Base-by-base conservation (phyloP, 176 grass and related monocot genomes). In the Rhynchospora pubera region DNA sequence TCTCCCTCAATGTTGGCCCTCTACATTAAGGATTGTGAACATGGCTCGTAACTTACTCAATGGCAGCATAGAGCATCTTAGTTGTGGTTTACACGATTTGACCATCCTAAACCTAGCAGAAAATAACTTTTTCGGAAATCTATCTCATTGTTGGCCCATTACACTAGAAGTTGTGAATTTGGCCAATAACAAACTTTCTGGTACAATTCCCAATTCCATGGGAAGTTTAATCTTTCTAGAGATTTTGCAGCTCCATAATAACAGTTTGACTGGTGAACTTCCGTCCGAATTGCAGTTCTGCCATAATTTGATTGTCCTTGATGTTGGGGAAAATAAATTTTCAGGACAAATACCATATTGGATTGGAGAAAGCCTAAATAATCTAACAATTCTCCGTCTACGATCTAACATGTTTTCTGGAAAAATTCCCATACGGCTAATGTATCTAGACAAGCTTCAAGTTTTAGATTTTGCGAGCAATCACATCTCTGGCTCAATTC, bases 191-290 rank as follows among this genome's bases (percentile, higher is more conserved):
- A 85, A 62, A 60, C 16, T 82, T n/a, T 85, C 26, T 11, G 83
- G 87, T 4, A 18, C 1, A 1, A 18, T 85, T 26, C 65, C 78
- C n/a, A 85, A 57, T 81, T 68, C 81, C 22, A 69, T 84, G 47
- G 65, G 45, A 46, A 52, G 56, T 51, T 13, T 76, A 14, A 67
- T 0, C 34, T 16, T 16, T 63, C 55, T 82, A 68, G 51, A 18
- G 24, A 9, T 75, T 24, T 14, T 85, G 13, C 61, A 88, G 5
- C 55, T 85, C 30, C 51, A 85, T 69, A 86, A n/a, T 48, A 86
- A 82, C 45, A 83, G 77, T 24, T 80, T 89, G 18, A 82, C 68
- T 4, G 68, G 83, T 65, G 83, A 69, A 56, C 77, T 89, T 57
- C 83, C 83, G 9, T 53, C 48, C 19, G 30, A 30, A 59, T 24